Conservation (phyloP, 1,284 basidiomycete genomes). For the Ustilago loliicola region DNA sequence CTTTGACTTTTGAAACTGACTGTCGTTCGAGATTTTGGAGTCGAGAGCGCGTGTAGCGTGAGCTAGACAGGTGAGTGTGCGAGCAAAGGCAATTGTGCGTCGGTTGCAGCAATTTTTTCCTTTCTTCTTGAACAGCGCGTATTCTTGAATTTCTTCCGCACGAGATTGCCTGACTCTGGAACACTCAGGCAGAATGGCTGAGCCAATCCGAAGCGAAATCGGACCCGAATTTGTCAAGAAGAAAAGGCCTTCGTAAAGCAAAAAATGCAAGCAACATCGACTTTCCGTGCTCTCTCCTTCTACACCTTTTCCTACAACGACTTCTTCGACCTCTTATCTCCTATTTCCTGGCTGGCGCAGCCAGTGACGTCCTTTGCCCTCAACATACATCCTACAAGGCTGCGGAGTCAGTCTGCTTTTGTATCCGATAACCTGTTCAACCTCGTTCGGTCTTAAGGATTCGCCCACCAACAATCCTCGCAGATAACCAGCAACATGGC, state of each 20-base stretch:
- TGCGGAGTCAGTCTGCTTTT: background rate
- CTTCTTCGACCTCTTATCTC: background rate
- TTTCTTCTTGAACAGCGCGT: constrained; percentile 11
- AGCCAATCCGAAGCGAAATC: constrained; percentile 14
- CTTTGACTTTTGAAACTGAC: background rate
- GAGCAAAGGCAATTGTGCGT: background rate
- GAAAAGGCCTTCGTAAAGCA: constrained; percentile 21
- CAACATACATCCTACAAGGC: background rate
- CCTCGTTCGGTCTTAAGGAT: background rate
- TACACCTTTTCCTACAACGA: background rate
- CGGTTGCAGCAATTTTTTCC: constrained; percentile 25
- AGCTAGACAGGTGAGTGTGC: background rate
- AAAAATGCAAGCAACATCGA: constrained; percentile 32
- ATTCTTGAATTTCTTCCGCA: constrained; percentile 19
- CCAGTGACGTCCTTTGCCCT: background rate
- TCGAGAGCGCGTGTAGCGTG: constrained; percentile 9
- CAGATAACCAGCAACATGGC: constrained; percentile 21
- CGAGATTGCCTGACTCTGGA: constrained; percentile 7
- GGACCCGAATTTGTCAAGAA: constrained; percentile 33
- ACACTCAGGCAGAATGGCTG: constrained; percentile 5
- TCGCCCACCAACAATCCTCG: background rate
- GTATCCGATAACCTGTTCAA: background rate
- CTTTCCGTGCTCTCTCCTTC: constrained; percentile 3
- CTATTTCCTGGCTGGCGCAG: constrained; percentile 1
- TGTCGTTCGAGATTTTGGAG: constrained; percentile 13